Evolutionary conservation across 2,329 filamentous ascomycete genomes (phyloP).

Genomic region (Fusarium brachygibbosum): DNA sequence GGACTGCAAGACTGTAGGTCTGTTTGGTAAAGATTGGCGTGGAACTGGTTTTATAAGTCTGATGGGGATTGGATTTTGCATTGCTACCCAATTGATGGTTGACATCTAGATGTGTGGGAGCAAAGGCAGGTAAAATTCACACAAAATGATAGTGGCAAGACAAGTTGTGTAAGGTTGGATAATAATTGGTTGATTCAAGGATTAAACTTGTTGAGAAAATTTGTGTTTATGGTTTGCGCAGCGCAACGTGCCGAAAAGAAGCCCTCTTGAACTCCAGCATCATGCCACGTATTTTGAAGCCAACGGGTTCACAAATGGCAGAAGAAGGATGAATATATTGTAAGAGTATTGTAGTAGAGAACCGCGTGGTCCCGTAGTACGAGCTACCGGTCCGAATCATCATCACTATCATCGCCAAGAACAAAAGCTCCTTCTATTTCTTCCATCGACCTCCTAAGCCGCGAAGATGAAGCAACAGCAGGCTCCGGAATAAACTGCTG

Average conservation of each 20-base stretch:
- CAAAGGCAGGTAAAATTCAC: background rate
- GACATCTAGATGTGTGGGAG: background rate
- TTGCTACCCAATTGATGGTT: no score
- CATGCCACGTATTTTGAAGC: background rate
- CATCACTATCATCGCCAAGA: background rate
- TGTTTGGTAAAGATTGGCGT: no score
- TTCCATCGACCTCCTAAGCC: background rate
- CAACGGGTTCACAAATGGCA: background rate
- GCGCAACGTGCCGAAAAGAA: background rate
- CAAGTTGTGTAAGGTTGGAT: no score
- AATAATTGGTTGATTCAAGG: background rate
- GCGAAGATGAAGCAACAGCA: background rate
- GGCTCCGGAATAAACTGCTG: background rate
- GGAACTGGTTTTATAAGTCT: background rate
- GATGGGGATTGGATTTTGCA: background rate
- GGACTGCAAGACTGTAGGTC: background rate
- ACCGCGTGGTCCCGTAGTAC: no score
- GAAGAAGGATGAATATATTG: background rate
- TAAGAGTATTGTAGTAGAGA: background rate
- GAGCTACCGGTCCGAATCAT: background rate
- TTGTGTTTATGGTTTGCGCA: background rate
- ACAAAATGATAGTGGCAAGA: background rate
- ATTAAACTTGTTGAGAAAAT: background rate
- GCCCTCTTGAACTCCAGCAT: background rate
- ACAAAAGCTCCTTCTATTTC: background rate